Evolutionary conservation across 2,329 filamentous ascomycete genomes (phyloP).

Genomic region (Colletotrichum incanum): DNA sequence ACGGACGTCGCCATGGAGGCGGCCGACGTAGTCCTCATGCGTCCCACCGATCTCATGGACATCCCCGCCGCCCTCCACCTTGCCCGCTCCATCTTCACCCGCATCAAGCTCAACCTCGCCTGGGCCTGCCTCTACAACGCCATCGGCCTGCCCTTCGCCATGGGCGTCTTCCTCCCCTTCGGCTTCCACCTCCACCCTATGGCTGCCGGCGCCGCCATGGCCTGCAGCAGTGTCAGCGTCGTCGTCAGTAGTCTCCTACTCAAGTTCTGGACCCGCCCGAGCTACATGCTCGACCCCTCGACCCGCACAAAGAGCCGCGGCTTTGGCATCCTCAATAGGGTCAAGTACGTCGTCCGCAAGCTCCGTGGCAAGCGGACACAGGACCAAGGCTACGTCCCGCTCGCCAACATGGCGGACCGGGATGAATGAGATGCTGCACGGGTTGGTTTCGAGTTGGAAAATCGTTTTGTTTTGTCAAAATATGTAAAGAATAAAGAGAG

Average conservation of each 20-base stretch:
- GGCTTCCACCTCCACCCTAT: constrained; percentile 92
- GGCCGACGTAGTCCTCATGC: constrained; percentile 96
- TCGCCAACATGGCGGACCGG: constrained; percentile 65
- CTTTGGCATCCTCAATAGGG: constrained; percentile 59
- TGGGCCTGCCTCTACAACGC: constrained; percentile 97
- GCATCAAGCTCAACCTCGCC: constrained; percentile 93
- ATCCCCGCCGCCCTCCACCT: constrained; percentile 91
- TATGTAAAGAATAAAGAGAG: background rate
- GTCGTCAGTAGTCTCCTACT: constrained; percentile 87
- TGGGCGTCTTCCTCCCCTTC: constrained; percentile 94
- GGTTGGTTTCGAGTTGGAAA: background rate
- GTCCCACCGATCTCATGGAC: constrained; percentile 89
- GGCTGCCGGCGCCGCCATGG: constrained; percentile 96
- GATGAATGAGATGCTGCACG: constrained; percentile 29
- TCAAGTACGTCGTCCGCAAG: constrained; percentile 57
- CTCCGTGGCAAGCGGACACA: constrained; percentile 57
- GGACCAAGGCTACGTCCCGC: constrained; percentile 73
- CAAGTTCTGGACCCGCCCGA: constrained; percentile 87
- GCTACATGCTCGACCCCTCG: constrained; percentile 85
- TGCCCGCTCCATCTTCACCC: constrained; percentile 86
- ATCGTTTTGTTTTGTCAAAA: constrained; percentile 21
- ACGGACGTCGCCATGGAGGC: constrained; percentile 99
- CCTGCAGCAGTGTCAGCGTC: constrained; percentile 89
- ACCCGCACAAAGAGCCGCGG: constrained; percentile 71
- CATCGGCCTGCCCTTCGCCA: constrained; percentile 93